A percentile compares a stretch with the other conserved stretches of the same genome.
These are phyloP conservation scores for Solanum tarijense DNA, from an alignment of 257 asterid genomes.

Conservation along the genomic window DNA sequence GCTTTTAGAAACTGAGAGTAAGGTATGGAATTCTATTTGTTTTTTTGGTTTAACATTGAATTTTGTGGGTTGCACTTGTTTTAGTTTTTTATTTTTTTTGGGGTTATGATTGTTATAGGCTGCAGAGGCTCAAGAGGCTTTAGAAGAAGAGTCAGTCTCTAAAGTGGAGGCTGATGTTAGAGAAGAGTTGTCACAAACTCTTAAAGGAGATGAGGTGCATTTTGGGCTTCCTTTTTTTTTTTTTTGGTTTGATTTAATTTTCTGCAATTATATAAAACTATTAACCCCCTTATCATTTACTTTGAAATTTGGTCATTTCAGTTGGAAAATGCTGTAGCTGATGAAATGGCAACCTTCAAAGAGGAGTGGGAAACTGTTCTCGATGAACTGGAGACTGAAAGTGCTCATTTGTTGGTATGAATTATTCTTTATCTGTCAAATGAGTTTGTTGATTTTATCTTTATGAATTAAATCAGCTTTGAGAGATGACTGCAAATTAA, in stretches of 20 bases:
- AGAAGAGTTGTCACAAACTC: slow-evolving; percentile 65
- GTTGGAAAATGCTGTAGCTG: slow-evolving; percentile 78
- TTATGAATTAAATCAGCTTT: neutral
- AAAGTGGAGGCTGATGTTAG: slow-evolving; percentile 82
- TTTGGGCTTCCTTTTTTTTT: neutral
- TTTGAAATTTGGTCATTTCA: slow-evolving; percentile 6
- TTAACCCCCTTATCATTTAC: neutral
- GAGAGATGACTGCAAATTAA: neutral
- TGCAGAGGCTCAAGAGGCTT: slow-evolving; percentile 90
- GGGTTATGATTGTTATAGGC: slow-evolving; percentile 38
- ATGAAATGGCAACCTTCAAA: slow-evolving; percentile 67
- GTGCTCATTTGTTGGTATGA: slow-evolving; percentile 71
- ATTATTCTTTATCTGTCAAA: slow-evolving; percentile 1
- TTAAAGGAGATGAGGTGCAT: slow-evolving; percentile 51
- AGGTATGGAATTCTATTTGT: slow-evolving; percentile 22
- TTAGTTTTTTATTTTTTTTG: neutral
- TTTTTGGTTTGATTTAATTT: neutral
- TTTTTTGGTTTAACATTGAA: neutral
- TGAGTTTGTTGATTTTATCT: neutral
- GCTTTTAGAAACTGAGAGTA: slow-evolving; percentile 82
- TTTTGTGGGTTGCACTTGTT: slow-evolving; percentile 2
- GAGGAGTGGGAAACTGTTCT: slow-evolving; percentile 86
- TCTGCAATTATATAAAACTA: neutral
- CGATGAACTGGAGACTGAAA: slow-evolving; percentile 83
- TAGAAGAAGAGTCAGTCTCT: slow-evolving; percentile 78